These are phyloP conservation scores for Penicillium italicum DNA, from an alignment of 2,329 filamentous ascomycete species.

Conservation along the genomic window DNA sequence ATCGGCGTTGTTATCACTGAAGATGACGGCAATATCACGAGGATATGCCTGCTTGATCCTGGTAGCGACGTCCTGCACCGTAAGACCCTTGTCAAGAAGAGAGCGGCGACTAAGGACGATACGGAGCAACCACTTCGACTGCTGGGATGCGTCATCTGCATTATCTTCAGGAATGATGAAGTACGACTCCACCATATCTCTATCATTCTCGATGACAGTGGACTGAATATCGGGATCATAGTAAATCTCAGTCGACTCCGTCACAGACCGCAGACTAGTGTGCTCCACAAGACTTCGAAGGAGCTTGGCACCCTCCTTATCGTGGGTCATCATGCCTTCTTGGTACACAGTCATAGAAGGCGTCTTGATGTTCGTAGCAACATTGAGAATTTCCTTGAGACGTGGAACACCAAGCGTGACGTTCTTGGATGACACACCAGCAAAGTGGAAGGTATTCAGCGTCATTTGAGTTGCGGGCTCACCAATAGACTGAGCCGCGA, in stretches of 20 bases:
- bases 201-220: conserved; percentile 82
- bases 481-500: conserved; percentile 97
- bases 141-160: conserved; percentile 57
- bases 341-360: conserved; percentile 94
- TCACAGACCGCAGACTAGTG: conserved; percentile 87
- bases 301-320: conserved; percentile 76
- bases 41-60: conserved; percentile 87
- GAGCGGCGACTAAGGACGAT: conserved; percentile 90
- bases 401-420: conserved; percentile 97
- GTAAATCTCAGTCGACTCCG: conserved; percentile 90
- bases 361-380: conserved; percentile 97
- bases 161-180: conserved; percentile 90
- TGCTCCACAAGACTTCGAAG: conserved; percentile 90
- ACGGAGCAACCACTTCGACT: conserved; percentile 93
- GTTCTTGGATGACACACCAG: conserved; percentile 99
- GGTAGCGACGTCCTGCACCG: conserved; percentile 83
- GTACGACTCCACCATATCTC: conserved; percentile 94
- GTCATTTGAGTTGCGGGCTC: conserved; percentile 99
- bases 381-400: conserved; percentile 98
- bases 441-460: conserved; percentile 98
- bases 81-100: conserved; percentile 84
- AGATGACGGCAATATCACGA: conserved; percentile 83
- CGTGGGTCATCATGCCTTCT: conserved; percentile 55
- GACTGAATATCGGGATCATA: conserved; percentile 87
- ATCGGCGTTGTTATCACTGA: conserved; percentile 97